Base-by-base conservation (phyloP, 352 stramenopile genomes). In the Globisporangium uncinulatum region DNA sequence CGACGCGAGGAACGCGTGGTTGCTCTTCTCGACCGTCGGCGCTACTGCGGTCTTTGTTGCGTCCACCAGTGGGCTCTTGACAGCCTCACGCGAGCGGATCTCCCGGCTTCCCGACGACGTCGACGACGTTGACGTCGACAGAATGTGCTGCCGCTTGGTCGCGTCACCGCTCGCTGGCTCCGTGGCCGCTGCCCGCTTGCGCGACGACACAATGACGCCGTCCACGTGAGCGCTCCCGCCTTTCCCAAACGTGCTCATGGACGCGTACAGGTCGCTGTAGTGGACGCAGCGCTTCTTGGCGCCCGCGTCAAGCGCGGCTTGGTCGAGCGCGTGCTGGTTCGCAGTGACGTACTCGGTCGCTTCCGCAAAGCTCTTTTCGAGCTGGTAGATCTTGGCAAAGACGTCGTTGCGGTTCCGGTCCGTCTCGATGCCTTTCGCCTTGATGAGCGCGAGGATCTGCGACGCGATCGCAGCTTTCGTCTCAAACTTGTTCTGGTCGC, bases 331-430 rank as follows among this genome's bases (percentile, higher is more conserved):
- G 6, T 57, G 17, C 49, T 51, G 41, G 34, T 57, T 63, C 13
- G 46, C 50, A 11, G 41, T 42, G 5, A 63, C 42, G 50, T 50
- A 63, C 17, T 57, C 57, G 10, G 42, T 44, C 20, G 50, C 57
- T 17, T 63, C 57, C 5, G 57, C 42, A 19, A 63, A 63, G 43
- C 57, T 57, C 50, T 63, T 63, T 43, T 63, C 57, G 50, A 63
- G 57, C 50, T 57, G 50, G 42, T 63, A 63, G 57, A 63, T 63
- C 50, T 63, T 63, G 41, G 57, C 57, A 29, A 63, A 63, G 41
- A 63, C 57, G 57, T 63, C 57, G 50, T 63, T 63, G 41, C 49
- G 42, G 50, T 63, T 63, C 42, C 57, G 57, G 43, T 63, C 57
- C 42, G 57, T 63, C 15, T 53, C 42, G 32, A 63, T 55, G 34